phyloP scores from a whole-genome alignment of 441 rosid genomes.

The Geranium incanum region DNA sequence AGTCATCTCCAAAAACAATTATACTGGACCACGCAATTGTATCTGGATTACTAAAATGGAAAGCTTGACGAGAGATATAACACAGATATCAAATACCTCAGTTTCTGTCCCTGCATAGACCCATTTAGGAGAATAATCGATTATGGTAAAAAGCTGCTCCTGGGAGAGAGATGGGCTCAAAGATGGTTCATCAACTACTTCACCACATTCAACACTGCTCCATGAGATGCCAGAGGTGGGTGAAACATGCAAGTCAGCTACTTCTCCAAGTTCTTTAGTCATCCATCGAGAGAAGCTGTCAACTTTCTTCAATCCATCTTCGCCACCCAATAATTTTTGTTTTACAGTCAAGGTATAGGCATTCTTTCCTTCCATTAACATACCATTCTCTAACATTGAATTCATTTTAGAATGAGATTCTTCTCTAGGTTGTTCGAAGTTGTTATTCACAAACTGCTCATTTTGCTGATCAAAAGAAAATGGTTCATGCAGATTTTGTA shows the following conservation, averaged over 20 bases:
- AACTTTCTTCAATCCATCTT: constrained; percentile 67
- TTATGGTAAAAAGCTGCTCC: constrained; percentile 69
- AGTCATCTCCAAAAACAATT: not conserved
- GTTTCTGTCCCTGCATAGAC: constrained; percentile 43
- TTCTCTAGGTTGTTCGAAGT: constrained; percentile 29
- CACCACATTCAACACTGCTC: constrained; percentile 56
- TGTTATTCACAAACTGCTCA: constrained; percentile 31
- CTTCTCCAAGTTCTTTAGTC: constrained; percentile 90
- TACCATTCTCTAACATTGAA: constrained; percentile 32
- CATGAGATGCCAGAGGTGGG: constrained; percentile 52
- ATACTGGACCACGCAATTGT: not conserved
- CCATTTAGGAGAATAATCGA: constrained; percentile 76
- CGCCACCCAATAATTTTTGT: constrained; percentile 40
- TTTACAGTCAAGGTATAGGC: constrained; percentile 37
- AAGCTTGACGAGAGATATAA: constrained; percentile 17
- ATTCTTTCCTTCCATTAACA: constrained; percentile 41
- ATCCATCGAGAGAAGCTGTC: constrained; percentile 93
- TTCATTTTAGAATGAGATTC: constrained; percentile 26
- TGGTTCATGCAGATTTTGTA: constrained; percentile 31
- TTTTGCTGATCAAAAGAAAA: constrained; percentile 34
- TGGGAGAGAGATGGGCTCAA: constrained; percentile 62
- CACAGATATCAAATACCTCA: constrained; percentile 36
- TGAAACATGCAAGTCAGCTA: constrained; percentile 42
- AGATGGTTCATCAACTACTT: constrained; percentile 40
- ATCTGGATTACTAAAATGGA: not conserved